Conservation (phyloP, 176 grass and related monocot genomes). For the Tillandsia fasciculata region DNA sequence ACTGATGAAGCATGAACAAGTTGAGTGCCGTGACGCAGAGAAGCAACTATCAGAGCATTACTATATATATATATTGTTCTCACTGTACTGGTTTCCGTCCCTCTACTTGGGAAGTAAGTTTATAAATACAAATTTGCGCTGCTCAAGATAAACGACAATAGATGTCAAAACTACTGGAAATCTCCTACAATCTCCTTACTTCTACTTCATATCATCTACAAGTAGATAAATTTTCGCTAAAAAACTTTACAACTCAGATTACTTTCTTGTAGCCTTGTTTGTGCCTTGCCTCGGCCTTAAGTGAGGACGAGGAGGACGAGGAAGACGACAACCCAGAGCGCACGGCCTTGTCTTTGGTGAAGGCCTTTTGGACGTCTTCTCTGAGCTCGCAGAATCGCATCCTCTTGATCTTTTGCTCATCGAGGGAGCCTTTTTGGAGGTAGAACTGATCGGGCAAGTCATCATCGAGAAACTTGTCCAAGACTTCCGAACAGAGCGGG, state of each 20-base stretch:
- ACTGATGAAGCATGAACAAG: too few relatives aligned
- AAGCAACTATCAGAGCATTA: too few relatives aligned
- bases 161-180: too few relatives aligned
- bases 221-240: background rate
- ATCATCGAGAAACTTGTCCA: constrained; percentile 79
- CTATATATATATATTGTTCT: too few relatives aligned
- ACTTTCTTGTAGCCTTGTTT: constrained; percentile 17
- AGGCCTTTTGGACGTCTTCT: constrained; percentile 74
- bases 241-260: constrained; percentile 1
- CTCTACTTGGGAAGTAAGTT: too few relatives aligned
- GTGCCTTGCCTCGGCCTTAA: constrained; percentile 2
- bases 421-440: constrained; percentile 47
- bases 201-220: background rate
- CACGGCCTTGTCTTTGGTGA: constrained; percentile 65
- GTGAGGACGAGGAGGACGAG: constrained; percentile 28
- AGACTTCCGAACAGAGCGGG: constrained; percentile 71
- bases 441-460: constrained; percentile 33
- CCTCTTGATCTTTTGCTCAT: constrained; percentile 62
- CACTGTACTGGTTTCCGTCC: too few relatives aligned
- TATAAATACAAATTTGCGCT: too few relatives aligned
- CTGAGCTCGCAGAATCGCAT: constrained; percentile 69
- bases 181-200: too few relatives aligned
- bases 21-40: too few relatives aligned
- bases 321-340: constrained; percentile 39
- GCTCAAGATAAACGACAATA: too few relatives aligned